Base-by-base conservation (phyloP, 495 filamentous ascomycete species). In the Penicillium mononematosum region DNA sequence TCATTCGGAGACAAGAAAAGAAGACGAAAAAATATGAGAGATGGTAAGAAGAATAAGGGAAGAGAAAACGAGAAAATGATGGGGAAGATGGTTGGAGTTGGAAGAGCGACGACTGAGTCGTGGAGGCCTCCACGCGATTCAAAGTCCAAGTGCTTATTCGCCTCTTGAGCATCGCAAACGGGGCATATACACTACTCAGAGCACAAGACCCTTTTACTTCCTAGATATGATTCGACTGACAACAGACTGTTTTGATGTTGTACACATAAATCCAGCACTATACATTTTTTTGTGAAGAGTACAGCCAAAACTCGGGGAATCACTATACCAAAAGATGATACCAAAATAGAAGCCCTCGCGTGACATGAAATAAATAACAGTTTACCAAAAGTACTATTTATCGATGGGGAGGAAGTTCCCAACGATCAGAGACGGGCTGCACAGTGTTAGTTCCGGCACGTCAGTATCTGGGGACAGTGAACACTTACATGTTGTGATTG, bases 401-500 rank as follows among this genome's bases (percentile, higher is more conserved):
- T 60, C 61, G 34, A 69, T 72, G 9, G 93, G 93, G 50, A 98
- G 76, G 73, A 98, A 98, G 67, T 98, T 98, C 49, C 94, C 94
- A 39, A 98, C 87, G 64, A 98, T 98, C 46, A 97, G 80, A 45
- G 90, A 88, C 53, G 94, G 94, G 60, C 94, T 98, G 61, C 29
- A 58, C 4, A 39, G 38, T 64, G 60, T 60, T 53, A 68, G 36
- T 42, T 46, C 36, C 29, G 38, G 39, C 38, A 14, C 14, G 45
- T 11, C 24, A 20, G n/a, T 32, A 24, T 36, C 14, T 9, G 44
- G n/a, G 14, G 22, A 10, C 19, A 38, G 31, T 7, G 59, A 25
- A 45, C 20, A 83, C 91, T 82, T 78, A 96, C 94, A 99, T 95
- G 69, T 97, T 93, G 70, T 98, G 89, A 55, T 88, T 88, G 75